Conservation (phyloP, 805 yeast species). For the Candida insectorum region DNA sequence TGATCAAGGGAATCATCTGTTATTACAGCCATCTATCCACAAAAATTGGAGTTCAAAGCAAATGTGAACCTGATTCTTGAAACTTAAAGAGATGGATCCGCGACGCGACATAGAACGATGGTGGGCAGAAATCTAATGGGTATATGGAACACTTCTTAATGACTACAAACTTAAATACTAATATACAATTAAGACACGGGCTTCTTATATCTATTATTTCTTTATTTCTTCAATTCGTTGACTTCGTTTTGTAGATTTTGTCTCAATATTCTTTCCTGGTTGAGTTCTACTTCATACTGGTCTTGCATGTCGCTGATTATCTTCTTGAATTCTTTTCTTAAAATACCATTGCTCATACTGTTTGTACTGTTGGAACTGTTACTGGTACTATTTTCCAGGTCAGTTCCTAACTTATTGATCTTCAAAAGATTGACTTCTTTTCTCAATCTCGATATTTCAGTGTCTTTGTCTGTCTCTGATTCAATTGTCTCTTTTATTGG, state of each 20-base stretch:
- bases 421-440: conserved; percentile 43
- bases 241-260: conserved; percentile 34
- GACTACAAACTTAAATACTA: too few species aligned
- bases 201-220: too few species aligned
- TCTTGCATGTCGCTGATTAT: conserved; percentile 59
- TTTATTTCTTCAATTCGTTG: conserved; percentile 7
- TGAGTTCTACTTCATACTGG: conserved; percentile 56
- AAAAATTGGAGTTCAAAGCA: too few species aligned
- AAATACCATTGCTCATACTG: conserved; percentile 45
- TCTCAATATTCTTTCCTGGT: conserved; percentile 52
- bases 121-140: too few species aligned
- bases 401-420: conserved; percentile 42
- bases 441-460: conserved; percentile 41
- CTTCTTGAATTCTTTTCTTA: conserved; percentile 67
- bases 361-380: conserved; percentile 14
- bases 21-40: too few species aligned
- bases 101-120: too few species aligned
- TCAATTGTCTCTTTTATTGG: conserved; percentile 1
- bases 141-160: too few species aligned
- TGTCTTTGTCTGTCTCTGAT: conserved; percentile 28
- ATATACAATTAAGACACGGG: too few species aligned
- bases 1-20: too few species aligned
- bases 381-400: conserved; percentile 14
- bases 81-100: too few species aligned
- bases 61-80: too few species aligned